Percentiles rank a stretch among this genome's conserved stretches.
phyloP scores from a whole-genome alignment of 2,329 filamentous ascomycete genomes.

The Penicillium sclerotigenum region DNA sequence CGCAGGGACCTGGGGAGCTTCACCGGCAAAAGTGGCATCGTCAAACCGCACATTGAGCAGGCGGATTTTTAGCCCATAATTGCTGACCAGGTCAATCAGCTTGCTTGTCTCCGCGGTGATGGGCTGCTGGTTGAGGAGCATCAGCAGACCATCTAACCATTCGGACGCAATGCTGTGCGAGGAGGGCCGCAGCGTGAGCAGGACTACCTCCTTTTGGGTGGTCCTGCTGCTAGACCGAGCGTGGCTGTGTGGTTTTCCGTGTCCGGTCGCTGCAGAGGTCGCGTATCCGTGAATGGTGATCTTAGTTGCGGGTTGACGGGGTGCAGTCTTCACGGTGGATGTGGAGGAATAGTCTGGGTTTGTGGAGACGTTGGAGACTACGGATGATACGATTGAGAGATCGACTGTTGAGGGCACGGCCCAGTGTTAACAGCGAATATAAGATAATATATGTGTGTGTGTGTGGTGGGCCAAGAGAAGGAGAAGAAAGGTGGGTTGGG shows the following conservation, averaged over 20 bases:
- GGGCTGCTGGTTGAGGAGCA: constrained; percentile 90
- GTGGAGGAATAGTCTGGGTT: constrained; percentile 51
- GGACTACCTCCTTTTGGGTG: constrained; percentile 61
- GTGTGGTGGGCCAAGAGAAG: too few species aligned
- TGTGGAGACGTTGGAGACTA: constrained; percentile 86
- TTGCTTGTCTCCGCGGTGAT: constrained; percentile 97
- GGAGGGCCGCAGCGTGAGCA: constrained; percentile 78
- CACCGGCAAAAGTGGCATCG: constrained; percentile 66
- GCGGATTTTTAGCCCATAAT: constrained; percentile 90
- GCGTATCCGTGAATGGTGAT: constrained; percentile 84
- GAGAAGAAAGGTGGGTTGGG: too few species aligned
- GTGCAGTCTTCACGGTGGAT: constrained; percentile 46
- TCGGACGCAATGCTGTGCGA: constrained; percentile 84
- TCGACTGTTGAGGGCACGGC: constrained; percentile 57
- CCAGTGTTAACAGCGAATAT: constrained; percentile 6
- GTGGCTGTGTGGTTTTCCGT: constrained; percentile 36
- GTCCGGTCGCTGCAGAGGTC: constrained; percentile 29
- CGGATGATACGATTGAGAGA: constrained; percentile 80
- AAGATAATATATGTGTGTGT: background rate
- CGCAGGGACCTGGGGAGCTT: constrained; percentile 72
- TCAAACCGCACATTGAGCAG: constrained; percentile 89
- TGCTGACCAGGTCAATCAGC: constrained; percentile 76
- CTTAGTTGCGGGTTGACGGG: constrained; percentile 61
- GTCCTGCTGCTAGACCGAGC: constrained; percentile 32
- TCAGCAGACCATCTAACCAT: constrained; percentile 92